These are phyloP conservation scores for Cokeromyces recurvatus DNA, from an alignment of 371 early-diverging fungal genomes.

Conservation along the genomic window DNA sequence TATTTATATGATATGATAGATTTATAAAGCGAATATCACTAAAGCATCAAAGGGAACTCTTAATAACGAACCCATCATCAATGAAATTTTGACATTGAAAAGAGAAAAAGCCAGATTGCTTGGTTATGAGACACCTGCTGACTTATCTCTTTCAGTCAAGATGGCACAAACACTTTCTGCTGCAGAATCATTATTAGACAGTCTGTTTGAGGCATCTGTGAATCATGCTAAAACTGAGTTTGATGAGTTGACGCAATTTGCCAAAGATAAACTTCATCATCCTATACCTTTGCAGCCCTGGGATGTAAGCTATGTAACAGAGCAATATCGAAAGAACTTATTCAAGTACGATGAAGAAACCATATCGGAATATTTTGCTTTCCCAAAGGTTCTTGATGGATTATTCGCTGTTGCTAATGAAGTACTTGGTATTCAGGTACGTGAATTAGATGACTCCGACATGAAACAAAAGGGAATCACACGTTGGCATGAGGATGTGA, in stretches of 20 bases:
- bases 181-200: conserved; percentile 45
- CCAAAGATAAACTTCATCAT: conserved; percentile 27
- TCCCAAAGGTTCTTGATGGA: conserved; percentile 57
- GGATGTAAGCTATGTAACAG: conserved; percentile 54
- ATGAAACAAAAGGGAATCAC: conserved; percentile 34
- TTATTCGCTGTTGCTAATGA: conserved; percentile 57
- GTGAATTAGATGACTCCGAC: conserved; percentile 37
- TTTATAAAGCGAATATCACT: conserved; percentile 53
- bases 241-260: conserved; percentile 45
- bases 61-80: conserved; percentile 60
- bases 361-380: conserved; percentile 59
- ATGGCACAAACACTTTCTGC: conserved; percentile 55
- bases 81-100: conserved; percentile 50
- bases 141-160: conserved; percentile 57
- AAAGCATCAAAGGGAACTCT: conserved; percentile 49
- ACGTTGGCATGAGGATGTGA: conserved; percentile 64
- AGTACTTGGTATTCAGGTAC: conserved; percentile 54
- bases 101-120: conserved; percentile 52
- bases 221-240: conserved; percentile 48
- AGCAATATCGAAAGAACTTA: conserved; percentile 55
- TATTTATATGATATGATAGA: too few relatives aligned
- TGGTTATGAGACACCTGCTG: conserved; percentile 53
- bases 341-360: conserved; percentile 62
- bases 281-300: conserved; percentile 52
- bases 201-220: conserved; percentile 44